Evolutionary conservation across 116 monocot species (phyloP).

Genomic region (Papilionanthe hybrid): DNA sequence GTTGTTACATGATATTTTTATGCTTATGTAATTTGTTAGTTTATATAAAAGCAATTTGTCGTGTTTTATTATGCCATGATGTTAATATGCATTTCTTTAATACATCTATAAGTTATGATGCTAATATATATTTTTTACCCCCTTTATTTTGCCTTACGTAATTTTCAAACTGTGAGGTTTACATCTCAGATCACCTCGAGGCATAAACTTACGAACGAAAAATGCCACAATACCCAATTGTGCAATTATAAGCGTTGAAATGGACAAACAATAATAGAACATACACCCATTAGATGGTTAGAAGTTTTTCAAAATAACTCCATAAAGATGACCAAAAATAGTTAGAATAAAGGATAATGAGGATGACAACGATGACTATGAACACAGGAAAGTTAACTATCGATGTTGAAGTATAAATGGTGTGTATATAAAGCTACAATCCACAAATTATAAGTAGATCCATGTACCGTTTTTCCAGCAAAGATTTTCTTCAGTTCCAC

Average conservation of each 20-base stretch:
- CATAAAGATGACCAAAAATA: background rate
- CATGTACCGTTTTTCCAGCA: conserved; percentile 37
- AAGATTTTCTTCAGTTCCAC: conserved; percentile 71
- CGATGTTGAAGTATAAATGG: background rate
- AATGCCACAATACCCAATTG: too few species aligned
- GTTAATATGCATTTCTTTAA: too few species aligned
- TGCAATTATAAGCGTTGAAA: background rate
- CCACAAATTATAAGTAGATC: background rate
- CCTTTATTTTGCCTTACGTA: too few species aligned
- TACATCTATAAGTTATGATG: too few species aligned
- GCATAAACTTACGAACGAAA: too few species aligned
- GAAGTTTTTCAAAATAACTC: background rate
- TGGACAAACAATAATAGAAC: background rate
- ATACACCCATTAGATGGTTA: background rate
- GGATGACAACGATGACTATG: background rate
- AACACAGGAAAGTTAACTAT: background rate
- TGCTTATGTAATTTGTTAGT: too few species aligned
- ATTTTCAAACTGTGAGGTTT: too few species aligned
- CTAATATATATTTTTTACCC: too few species aligned
- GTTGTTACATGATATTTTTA: too few species aligned
- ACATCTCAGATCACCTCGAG: too few species aligned
- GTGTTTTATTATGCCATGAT: too few species aligned
- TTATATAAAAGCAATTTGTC: too few species aligned
- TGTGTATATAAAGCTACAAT: background rate
- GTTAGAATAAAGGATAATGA: background rate